A percentile compares a stretch with the other conserved stretches of the same genome.
phyloP scores from a whole-genome alignment of 305 asterid genomes.

The Striga hermonthica region DNA sequence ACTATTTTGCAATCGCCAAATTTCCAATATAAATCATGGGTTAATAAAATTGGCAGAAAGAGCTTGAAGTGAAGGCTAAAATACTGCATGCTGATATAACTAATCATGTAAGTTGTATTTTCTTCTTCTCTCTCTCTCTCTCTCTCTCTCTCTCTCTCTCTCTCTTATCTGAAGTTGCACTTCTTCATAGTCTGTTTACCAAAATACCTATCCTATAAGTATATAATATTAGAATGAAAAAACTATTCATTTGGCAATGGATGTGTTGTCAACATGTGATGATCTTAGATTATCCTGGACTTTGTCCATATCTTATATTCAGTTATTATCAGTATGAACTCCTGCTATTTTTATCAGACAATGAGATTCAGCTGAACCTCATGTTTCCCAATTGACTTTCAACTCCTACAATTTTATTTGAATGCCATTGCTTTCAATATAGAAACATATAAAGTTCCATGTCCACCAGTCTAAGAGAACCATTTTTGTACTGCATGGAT shows the following conservation, averaged over 20 bases:
- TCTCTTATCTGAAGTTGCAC: not conserved
- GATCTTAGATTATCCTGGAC: constrained; percentile 10
- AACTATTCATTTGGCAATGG: no score
- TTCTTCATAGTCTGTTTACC: constrained; percentile 9
- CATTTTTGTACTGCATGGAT: not conserved
- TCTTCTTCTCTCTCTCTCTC: constrained; percentile 1
- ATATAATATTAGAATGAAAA: constrained; percentile 20
- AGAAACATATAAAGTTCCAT: not conserved
- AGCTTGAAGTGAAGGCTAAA: constrained; percentile 68
- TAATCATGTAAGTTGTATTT: constrained; percentile 53
- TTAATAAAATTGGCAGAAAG: constrained; percentile 51
- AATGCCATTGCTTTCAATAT: not conserved
- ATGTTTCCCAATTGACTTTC: not conserved
- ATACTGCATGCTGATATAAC: constrained; percentile 75
- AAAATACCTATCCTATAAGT: constrained; percentile 1
- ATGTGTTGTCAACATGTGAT: no score
- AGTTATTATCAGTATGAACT: not conserved
- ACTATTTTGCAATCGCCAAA: constrained; percentile 15
- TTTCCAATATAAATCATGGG: constrained; percentile 19
- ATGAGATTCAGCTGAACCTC: constrained; percentile 11
- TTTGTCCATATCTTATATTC: not conserved
- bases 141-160: not conserved
- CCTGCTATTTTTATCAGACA: constrained; percentile 5
- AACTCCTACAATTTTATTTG: not conserved
- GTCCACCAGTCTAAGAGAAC: not conserved